A percentile compares a stretch with the other conserved stretches of the same genome.
Evolutionary conservation across 768 basidiomycete genomes (phyloP).

Genomic region (Mycena pura): DNA sequence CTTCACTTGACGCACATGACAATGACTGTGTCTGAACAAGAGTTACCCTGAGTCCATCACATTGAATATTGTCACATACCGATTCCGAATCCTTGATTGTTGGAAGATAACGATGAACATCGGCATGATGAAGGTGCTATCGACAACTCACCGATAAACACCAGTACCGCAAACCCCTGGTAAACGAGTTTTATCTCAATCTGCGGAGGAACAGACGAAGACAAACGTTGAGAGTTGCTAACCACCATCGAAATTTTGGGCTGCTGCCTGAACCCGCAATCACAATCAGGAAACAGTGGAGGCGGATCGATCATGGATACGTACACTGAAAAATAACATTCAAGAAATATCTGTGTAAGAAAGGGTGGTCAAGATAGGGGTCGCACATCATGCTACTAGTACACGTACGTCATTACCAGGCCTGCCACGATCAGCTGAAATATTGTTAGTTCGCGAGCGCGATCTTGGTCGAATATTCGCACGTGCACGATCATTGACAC

Average conservation of each 20-base stretch:
- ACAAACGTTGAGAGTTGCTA: background rate
- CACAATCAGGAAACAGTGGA: background rate
- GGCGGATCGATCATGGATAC: background rate
- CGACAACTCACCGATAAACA: conserved; percentile 1
- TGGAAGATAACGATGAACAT: background rate
- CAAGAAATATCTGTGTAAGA: conserved; percentile 3
- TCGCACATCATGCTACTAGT: background rate
- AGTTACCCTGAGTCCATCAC: background rate
- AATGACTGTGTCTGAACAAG: background rate
- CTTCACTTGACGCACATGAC: background rate
- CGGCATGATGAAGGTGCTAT: background rate
- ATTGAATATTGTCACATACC: background rate
- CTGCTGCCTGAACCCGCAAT: background rate
- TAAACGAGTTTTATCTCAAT: background rate
- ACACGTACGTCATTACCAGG: background rate
- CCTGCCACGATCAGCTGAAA: background rate
- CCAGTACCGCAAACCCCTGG: background rate
- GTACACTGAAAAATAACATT: conserved; percentile 1
- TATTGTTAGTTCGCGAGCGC: background rate
- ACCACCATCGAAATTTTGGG: conserved; percentile 1
- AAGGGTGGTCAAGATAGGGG: background rate
- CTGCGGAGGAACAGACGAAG: background rate
- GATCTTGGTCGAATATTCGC: background rate
- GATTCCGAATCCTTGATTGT: background rate
- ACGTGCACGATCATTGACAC: conserved; percentile 2